phyloP scores from a whole-genome alignment of 306 rosid species.

The Cajanus cajan region DNA sequence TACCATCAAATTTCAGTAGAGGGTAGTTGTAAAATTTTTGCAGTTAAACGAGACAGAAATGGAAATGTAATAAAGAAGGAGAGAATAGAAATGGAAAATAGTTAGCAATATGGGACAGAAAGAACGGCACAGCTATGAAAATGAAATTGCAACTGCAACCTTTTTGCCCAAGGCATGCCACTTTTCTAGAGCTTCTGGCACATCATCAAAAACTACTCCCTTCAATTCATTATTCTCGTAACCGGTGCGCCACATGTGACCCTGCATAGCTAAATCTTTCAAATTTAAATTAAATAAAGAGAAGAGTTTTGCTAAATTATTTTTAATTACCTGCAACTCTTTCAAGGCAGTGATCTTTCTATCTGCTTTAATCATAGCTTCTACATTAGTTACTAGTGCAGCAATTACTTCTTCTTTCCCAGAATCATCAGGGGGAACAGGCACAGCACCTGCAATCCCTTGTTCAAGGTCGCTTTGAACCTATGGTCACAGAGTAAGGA shows the following conservation, averaged over 20 bases:
- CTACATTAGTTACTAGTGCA: slow-evolving; percentile 71
- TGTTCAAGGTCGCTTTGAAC: slow-evolving; percentile 72
- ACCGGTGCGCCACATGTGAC: slow-evolving; percentile 84
- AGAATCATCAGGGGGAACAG: slow-evolving; percentile 59
- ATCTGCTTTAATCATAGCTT: slow-evolving; percentile 86
- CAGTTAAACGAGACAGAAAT: neutral
- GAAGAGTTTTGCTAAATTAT: neutral
- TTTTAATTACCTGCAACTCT: slow-evolving; percentile 69
- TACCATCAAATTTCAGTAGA: neutral
- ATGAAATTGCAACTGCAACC: slow-evolving; percentile 35
- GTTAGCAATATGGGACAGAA: neutral
- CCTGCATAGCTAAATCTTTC: slow-evolving; percentile 46
- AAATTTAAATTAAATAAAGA: neutral
- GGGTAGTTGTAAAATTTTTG: neutral
- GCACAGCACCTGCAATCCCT: slow-evolving; percentile 60
- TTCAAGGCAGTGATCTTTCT: slow-evolving; percentile 77
- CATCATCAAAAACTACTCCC: slow-evolving; percentile 78
- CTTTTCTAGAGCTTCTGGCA: slow-evolving; percentile 70
- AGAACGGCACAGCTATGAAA: neutral
- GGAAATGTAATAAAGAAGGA: neutral
- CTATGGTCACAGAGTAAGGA: slow-evolving; percentile 37
- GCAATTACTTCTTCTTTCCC: slow-evolving; percentile 66
- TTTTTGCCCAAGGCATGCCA: slow-evolving; percentile 70
- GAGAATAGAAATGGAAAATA: neutral
- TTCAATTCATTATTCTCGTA: slow-evolving; percentile 68